phyloP scores from a whole-genome alignment of 352 stramenopile species.

The Halophytophthora polymorphica region DNA sequence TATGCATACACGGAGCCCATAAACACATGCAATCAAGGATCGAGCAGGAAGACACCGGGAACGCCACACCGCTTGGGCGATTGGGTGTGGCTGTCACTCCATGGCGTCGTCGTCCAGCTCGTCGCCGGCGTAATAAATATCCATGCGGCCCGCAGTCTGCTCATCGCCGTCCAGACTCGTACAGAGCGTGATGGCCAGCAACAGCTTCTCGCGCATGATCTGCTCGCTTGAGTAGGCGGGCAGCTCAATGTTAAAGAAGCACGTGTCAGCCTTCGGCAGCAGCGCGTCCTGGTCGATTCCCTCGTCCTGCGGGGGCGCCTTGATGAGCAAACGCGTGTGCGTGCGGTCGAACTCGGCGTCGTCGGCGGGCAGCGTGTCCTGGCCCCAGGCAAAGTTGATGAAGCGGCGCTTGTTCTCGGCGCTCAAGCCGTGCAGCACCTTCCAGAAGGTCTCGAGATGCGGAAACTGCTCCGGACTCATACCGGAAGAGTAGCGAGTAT shows the following conservation, averaged over 20 bases:
- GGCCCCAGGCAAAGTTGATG: constrained; percentile 85
- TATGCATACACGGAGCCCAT: too few relatives aligned
- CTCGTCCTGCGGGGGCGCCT: constrained; percentile 39
- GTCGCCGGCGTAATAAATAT: constrained; percentile 71
- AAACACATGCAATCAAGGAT: too few relatives aligned
- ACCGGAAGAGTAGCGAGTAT: constrained; percentile 76
- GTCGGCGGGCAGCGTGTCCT: constrained; percentile 71
- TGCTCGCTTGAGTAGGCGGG: constrained; percentile 70
- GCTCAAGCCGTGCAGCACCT: constrained; percentile 50
- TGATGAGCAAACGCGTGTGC: constrained; percentile 71
- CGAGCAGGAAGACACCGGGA: too few relatives aligned
- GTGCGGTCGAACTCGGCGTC: constrained; percentile 81
- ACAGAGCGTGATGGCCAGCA: constrained; percentile 73
- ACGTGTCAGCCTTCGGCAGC: constrained; percentile 78
- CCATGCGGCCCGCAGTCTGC: constrained; percentile 49
- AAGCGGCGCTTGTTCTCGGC: constrained; percentile 80
- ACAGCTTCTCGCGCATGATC: constrained; percentile 66
- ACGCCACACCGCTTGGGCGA: too few relatives aligned
- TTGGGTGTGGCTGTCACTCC: constrained; percentile 36
- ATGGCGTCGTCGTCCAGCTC: constrained; percentile 57
- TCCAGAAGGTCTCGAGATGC: constrained; percentile 80
- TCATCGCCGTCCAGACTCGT: constrained; percentile 84
- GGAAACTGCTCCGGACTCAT: constrained; percentile 71
- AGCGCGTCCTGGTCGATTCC: constrained; percentile 44
- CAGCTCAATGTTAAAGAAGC: constrained; percentile 86